Evolutionary conservation across 176 grass and related monocot species (phyloP).

Genomic region (Carex pumila): DNA sequence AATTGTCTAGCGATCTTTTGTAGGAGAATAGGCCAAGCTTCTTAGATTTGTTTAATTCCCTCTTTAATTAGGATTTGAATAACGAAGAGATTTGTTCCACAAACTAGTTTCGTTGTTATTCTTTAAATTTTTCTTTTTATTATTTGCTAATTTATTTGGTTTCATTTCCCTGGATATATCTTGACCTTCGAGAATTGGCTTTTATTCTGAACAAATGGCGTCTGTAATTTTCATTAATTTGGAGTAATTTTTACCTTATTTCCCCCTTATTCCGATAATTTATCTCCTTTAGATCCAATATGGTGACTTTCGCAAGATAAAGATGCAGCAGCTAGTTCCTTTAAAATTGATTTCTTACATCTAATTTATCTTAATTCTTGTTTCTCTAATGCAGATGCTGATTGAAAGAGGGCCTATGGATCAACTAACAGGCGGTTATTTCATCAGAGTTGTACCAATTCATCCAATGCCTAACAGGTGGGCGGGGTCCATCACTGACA

Average conservation of each 20-base stretch:
- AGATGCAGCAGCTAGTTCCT: neutral
- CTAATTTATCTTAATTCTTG: slow-evolving; percentile 2
- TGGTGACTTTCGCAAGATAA: neutral
- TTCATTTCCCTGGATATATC: neutral
- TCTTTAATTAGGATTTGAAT: slow-evolving; percentile 2
- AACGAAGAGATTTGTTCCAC: neutral
- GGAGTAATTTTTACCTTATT: neutral
- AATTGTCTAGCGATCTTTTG: neutral
- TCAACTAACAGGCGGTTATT: neutral
- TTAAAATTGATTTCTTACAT: neutral
- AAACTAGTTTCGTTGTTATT: neutral
- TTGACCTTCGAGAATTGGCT: neutral
- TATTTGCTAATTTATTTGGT: neutral
- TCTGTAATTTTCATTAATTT: neutral
- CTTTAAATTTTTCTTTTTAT: neutral
- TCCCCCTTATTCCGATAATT: neutral
- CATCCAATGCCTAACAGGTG: neutral
- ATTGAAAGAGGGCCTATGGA: neutral
- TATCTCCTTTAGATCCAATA: neutral
- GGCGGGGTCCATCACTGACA: neutral
- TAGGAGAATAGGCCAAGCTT: neutral
- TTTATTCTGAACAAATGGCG: neutral
- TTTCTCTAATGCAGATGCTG: neutral
- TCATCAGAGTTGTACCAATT: slow-evolving; percentile 3
- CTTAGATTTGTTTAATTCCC: neutral